phyloP scores from a whole-genome alignment of 371 early-diverging fungal genomes.

The Sporodiniella umbellata region DNA sequence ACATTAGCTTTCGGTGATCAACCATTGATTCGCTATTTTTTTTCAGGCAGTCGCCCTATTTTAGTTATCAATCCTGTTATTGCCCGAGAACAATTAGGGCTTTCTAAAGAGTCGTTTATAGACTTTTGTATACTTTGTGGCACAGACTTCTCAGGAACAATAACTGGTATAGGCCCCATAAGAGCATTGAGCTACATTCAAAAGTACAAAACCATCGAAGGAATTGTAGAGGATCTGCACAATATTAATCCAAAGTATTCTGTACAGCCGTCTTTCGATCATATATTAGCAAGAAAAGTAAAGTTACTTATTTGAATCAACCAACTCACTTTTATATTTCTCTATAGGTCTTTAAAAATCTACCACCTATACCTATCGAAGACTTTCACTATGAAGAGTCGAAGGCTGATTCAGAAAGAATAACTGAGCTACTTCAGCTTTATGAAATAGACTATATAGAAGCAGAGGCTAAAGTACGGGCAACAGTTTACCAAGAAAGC shows the following conservation, averaged over 20 bases:
- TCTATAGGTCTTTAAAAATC: constrained; percentile 25
- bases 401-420: constrained; percentile 1
- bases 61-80: constrained; percentile 51
- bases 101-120: constrained; percentile 57
- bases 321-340: background rate
- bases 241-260: constrained; percentile 26
- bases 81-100: constrained; percentile 48
- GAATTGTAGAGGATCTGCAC: constrained; percentile 41
- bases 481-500: constrained; percentile 17
- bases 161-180: constrained; percentile 63
- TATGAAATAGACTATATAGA: constrained; percentile 42
- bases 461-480: constrained; percentile 16
- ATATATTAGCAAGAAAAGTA: constrained; percentile 50
- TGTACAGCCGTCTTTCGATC: constrained; percentile 51
- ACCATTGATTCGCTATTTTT: constrained; percentile 52
- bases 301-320: background rate
- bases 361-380: constrained; percentile 34
- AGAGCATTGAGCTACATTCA: constrained; percentile 55
- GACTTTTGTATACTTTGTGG: constrained; percentile 83
- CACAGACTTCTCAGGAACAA: constrained; percentile 69
- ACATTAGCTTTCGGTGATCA: constrained; percentile 59
- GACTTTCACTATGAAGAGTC: constrained; percentile 12
- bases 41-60: constrained; percentile 31
- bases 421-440: constrained; percentile 20
- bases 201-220: constrained; percentile 63